Evolutionary conservation across 306 rosid species (phyloP), one percentile per base, ranked within the genome.

Genomic region (Hippophae tibetana): DNA sequence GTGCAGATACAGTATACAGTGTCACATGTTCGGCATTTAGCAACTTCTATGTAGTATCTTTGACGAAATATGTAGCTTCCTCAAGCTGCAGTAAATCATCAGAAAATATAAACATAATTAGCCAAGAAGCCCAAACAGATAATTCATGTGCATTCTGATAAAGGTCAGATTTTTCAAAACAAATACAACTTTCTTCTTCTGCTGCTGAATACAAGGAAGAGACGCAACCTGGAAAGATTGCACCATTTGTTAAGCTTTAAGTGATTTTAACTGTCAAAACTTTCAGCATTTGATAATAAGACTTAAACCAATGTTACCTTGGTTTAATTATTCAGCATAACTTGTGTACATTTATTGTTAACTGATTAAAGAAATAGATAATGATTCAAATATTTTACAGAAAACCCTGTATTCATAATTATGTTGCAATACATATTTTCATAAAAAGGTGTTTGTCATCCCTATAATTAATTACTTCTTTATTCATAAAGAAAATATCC

Each of bases 111-210:
- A 56, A 10, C 62, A 60, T 60, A 31, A 69, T 63, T 54, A 56
- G 25, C 56, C 54, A 54, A 14, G 25, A 57, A 55, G 27, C 49
- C 31, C 74, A 73, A 45, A 41, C 58, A 18, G 60, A 68, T 74
- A 79, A 92, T 95, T 92, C 98, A n/a, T 49, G 49, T 57, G 77
- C 62, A 69, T 73, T 81, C 75, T 64, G 95, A 75, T 87, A 92
- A 61, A 87, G 81, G 81, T 87, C 98, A 74, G 88, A 76, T 74
- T 92, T 92, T 92, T 92, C 86, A 92, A 70, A 66, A 92, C 88
- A 60, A 92, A 92, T 57, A 92, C 95, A 49, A 86, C 96, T 82
- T 85, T 92, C 79, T 92, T 92, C 76, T 85, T 92, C 98, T 96
- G 87, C 62, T 92, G 98, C 72, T 87, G 98, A 55, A 89, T 87